These are phyloP conservation scores for Trichosanthes cucumerina DNA, from an alignment of 306 rosid genomes.

Conservation along the genomic window DNA sequence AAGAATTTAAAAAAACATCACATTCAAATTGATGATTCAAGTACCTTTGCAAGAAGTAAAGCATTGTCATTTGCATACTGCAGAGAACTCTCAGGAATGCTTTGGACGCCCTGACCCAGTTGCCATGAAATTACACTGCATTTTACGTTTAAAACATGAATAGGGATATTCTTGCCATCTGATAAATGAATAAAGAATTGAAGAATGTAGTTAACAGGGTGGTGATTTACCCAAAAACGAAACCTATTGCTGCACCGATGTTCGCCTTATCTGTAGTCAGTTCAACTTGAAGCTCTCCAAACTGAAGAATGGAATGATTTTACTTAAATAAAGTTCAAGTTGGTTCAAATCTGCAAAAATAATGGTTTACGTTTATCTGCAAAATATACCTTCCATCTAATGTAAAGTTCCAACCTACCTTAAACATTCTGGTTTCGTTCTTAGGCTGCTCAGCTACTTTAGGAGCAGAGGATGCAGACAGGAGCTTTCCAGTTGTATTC, in stretches of 20 bases:
- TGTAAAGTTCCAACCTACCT: conserved; percentile 37
- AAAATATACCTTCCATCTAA: conserved; percentile 5
- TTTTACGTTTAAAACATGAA: conserved; percentile 7
- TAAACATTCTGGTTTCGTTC: conserved; percentile 47
- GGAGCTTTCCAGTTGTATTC: conserved; percentile 58
- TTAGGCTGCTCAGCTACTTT: conserved; percentile 33
- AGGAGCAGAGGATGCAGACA: conserved; percentile 46
- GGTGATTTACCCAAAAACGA: conserved; percentile 52
- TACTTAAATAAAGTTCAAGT: conserved; percentile 13
- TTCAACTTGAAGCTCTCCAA: conserved; percentile 87
- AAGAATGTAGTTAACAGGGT: not conserved
- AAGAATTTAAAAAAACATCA: not conserved
- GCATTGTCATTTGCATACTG: conserved; percentile 90
- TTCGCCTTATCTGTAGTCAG: conserved; percentile 62
- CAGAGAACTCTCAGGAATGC: conserved; percentile 58
- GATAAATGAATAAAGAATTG: not conserved
- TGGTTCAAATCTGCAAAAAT: not conserved
- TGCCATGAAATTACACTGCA: conserved; percentile 75
- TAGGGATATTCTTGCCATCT: not conserved
- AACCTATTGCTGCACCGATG: conserved; percentile 51
- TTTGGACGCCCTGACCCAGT: conserved; percentile 70
- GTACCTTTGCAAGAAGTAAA: conserved; percentile 74
- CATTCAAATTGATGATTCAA: conserved; percentile 10
- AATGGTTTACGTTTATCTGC: not conserved
- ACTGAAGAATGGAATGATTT: conserved; percentile 40